Evolutionary conservation across 1,139 yeast species (phyloP).

Genomic region (Magnusiomyces sp.): DNA sequence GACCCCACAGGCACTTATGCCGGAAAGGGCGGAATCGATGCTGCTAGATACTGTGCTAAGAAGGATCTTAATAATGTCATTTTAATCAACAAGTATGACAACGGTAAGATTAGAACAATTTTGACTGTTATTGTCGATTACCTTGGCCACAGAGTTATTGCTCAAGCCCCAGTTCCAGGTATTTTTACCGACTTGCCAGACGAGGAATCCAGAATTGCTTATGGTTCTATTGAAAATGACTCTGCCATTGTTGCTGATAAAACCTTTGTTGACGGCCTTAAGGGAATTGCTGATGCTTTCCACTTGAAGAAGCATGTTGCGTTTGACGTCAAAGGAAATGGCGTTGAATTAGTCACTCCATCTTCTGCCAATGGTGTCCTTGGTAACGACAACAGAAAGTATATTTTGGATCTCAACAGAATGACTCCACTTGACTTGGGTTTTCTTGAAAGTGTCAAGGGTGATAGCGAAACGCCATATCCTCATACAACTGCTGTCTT

Average conservation of each 20-base stretch:
- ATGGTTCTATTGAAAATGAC: constrained; percentile 66
- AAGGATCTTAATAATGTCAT: constrained; percentile 74
- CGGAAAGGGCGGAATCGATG: constrained; percentile 69
- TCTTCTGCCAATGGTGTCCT: constrained; percentile 75
- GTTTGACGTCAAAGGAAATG: constrained; percentile 36
- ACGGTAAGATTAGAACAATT: constrained; percentile 56
- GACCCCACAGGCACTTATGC: constrained; percentile 67
- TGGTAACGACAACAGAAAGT: constrained; percentile 81
- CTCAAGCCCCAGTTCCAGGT: constrained; percentile 98
- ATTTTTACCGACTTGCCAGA: constrained; percentile 48
- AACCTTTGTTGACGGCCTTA: constrained; percentile 47
- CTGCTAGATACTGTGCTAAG: constrained; percentile 71
- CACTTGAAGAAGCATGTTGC: constrained; percentile 68
- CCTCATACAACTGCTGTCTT: constrained; percentile 75
- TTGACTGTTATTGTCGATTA: constrained; percentile 82
- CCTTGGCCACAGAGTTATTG: constrained; percentile 77
- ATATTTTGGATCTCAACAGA: constrained; percentile 76
- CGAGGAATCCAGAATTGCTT: constrained; percentile 47
- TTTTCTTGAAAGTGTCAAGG: constrained; percentile 53
- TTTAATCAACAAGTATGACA: constrained; percentile 57
- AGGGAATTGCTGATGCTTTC: constrained; percentile 60
- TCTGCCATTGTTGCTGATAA: constrained; percentile 40
- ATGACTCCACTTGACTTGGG: constrained; percentile 77
- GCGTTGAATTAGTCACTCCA: constrained; percentile 51
- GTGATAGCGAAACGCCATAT: constrained; percentile 43